phyloP scores from a whole-genome alignment of 805 yeast species.

The Scheffersomyces ergatensis region DNA sequence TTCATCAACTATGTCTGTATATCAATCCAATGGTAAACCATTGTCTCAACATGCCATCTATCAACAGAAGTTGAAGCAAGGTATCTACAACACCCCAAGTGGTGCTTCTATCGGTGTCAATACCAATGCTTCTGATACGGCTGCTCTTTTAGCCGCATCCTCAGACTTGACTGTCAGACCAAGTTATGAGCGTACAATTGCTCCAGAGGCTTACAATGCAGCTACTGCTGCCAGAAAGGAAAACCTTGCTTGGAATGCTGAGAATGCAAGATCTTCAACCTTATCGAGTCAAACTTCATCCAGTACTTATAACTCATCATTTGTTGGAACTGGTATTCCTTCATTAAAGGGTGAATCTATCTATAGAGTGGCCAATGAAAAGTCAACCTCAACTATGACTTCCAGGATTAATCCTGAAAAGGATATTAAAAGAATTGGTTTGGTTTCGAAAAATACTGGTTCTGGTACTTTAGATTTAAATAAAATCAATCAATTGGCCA shows the following conservation, averaged over 20 bases:
- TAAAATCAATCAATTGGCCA: conserved; percentile 34
- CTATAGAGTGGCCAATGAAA: conserved; percentile 30
- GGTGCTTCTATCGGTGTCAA: conserved; percentile 59
- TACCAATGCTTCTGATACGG: conserved; percentile 68
- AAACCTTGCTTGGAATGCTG: conserved; percentile 46
- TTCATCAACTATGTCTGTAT: conserved; percentile 39
- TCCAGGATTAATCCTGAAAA: conserved; percentile 44
- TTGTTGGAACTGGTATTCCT: conserved; percentile 27
- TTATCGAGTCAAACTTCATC: not conserved
- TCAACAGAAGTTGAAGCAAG: conserved; percentile 70
- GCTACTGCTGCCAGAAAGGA: conserved; percentile 47
- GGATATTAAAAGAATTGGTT: conserved; percentile 31
- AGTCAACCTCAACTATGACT: conserved; percentile 45
- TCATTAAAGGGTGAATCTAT: conserved; percentile 26
- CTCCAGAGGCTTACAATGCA: conserved; percentile 65
- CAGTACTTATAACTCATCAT: conserved; percentile 18
- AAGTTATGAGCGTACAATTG: conserved; percentile 56
- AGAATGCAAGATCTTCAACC: conserved; percentile 32
- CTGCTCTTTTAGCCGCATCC: conserved; percentile 72
- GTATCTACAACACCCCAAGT: conserved; percentile 53
- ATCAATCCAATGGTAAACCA: conserved; percentile 69
- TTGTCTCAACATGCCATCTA: conserved; percentile 73
- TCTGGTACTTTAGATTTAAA: conserved; percentile 26
- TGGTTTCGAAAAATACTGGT: conserved; percentile 22
- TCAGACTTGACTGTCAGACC: conserved; percentile 63